phyloP scores from a whole-genome alignment of 2,329 filamentous ascomycete species.

The Fusarium albidum region DNA sequence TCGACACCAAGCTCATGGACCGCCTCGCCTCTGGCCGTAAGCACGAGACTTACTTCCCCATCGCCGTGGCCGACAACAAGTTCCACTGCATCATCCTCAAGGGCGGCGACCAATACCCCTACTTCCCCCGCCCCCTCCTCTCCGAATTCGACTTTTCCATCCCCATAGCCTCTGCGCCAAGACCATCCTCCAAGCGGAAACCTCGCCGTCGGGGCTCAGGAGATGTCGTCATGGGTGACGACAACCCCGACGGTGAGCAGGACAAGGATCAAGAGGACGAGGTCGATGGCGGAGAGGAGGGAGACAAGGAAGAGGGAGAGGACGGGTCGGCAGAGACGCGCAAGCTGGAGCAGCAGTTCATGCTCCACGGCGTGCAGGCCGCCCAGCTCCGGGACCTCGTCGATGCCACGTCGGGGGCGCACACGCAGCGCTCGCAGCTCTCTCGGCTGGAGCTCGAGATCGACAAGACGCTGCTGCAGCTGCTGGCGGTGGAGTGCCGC shows the following conservation, averaged over 20 bases:
- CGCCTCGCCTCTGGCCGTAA: conserved; percentile 87
- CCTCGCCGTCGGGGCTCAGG: conserved; percentile 42
- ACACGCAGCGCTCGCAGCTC: conserved; percentile 72
- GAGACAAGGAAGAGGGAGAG: conserved; percentile 48
- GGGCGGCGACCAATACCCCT: conserved; percentile 90
- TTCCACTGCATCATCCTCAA: conserved; percentile 99
- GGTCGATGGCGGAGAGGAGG: conserved; percentile 48
- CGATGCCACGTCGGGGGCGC: conserved; percentile 65
- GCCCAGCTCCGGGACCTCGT: conserved; percentile 80
- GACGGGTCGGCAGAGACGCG: conserved; percentile 57
- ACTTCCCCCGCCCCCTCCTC: conserved; percentile 88
- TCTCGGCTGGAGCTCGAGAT: conserved; percentile 80
- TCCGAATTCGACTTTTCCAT: conserved; percentile 94
- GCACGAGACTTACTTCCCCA: conserved; percentile 91
- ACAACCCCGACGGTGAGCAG: conserved; percentile 44
- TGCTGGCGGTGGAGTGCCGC: conserved; percentile 88
- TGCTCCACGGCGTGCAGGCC: conserved; percentile 76
- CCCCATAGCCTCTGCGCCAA: conserved; percentile 70
- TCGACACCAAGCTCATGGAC: conserved; percentile 86
- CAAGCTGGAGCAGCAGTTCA: conserved; percentile 80
- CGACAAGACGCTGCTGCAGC: conserved; percentile 88
- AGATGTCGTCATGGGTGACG: conserved; percentile 41
- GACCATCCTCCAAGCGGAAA: conserved; percentile 45
- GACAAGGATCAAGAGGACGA: conserved; percentile 44
- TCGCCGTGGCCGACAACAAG: conserved; percentile 87